Percentiles rank a stretch among this genome's conserved stretches.
Conservation (phyloP, 2,329 filamentous ascomycete species). For the Didymellaceae sp. region DNA sequence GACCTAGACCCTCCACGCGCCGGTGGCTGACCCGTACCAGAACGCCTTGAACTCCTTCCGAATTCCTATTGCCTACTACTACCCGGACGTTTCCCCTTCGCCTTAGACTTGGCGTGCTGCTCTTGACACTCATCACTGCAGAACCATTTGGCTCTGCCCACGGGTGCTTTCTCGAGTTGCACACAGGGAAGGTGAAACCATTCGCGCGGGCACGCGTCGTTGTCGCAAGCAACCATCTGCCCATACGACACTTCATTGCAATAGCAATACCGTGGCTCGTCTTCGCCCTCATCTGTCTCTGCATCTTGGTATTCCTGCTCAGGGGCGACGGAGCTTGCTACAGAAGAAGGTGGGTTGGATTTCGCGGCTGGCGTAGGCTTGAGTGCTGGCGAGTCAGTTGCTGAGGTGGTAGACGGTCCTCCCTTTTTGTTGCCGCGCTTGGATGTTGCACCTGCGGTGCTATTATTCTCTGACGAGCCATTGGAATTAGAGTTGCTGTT, state of each 20-base stretch:
- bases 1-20: conserved; percentile 32
- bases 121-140: conserved; percentile 50
- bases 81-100: conserved; percentile 45
- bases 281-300: conserved; percentile 48
- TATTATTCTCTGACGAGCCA: conserved; percentile 50
- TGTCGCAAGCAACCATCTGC: conserved; percentile 73
- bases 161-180: conserved; percentile 65
- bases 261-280: conserved; percentile 68
- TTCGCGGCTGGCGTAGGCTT: conserved; percentile 33
- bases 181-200: conserved; percentile 74
- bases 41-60: conserved; percentile 49
- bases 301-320: conserved; percentile 45
- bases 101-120: conserved; percentile 35
- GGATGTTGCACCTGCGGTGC: conserved; percentile 39
- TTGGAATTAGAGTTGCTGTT: conserved; percentile 47
- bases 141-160: conserved; percentile 50
- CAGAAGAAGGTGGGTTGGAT: conserved; percentile 42
- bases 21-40: conserved; percentile 36
- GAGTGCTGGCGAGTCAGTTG: conserved; percentile 37
- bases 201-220: conserved; percentile 67
- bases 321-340: conserved; percentile 40
- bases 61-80: conserved; percentile 51
- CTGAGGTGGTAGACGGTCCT: conserved; percentile 26
- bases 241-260: conserved; percentile 70
- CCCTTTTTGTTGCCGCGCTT: conserved; percentile 49